Evolutionary conservation across 2,329 filamentous ascomycete species (phyloP), one percentile per base, ranked within the genome.

Genomic region (Magnaporthales sp.): DNA sequence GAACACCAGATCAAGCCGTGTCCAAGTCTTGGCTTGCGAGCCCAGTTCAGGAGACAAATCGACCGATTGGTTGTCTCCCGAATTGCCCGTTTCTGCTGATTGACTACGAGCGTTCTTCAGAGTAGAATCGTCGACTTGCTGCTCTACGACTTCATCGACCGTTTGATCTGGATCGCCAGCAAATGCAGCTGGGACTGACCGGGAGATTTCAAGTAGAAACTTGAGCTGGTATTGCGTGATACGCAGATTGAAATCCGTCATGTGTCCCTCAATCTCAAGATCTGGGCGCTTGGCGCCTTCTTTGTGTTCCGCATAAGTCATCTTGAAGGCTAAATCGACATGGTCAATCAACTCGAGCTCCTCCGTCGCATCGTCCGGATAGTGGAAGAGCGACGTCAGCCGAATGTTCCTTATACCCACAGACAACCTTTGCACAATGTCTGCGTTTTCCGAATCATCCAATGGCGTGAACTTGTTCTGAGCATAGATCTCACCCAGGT

Each of bases 331-430:
- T 27, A 99, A 81, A 75, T 99, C 95, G 13, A 99, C 93, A 72
- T 97, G 93, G 73, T 99, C 93, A 71, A 99, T 97, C 81, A 99
- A 90, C 75, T 99, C 92, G 8, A 99, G 82, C 75, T 97, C 93
- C 76, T 99, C 95, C 0, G 87, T 86, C 67, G 85, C 79, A 38
- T 88, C 86, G 2, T 88, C 83, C 0, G 86, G 77, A 72, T 96
- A 98, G 74, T 96, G 86, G 73, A 98, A 92, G 66, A 92, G 89
- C 0, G 94, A 98, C 0, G 92, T 97, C 30, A 99, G 81, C 38
- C 91, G 89, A 68, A 97, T 92, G 68, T 99, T 96, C 66, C 94
- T 87, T 70, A 99, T 94, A 26, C 95, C 95, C 22, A 93, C 90
- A 2, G 91, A 91, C 19, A 99, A 85, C 75, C 96, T 93, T 83